A percentile compares a stretch with the other conserved stretches of the same genome.
These are phyloP conservation scores for Casuarina cunninghamiana DNA, from an alignment of 306 rosid species.

Conservation along the genomic window DNA sequence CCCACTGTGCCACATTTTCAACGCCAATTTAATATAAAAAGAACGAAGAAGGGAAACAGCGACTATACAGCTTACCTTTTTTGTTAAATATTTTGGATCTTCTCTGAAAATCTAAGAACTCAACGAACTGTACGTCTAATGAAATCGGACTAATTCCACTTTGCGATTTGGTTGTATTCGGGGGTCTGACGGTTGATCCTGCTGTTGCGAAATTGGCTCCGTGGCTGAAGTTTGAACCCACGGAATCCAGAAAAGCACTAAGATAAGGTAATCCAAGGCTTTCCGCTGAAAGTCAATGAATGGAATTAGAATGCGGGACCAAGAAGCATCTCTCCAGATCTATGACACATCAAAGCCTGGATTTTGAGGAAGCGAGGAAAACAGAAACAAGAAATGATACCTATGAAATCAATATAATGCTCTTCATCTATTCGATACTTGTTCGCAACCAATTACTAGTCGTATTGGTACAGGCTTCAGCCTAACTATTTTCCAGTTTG, in stretches of 20 bases:
- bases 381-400: no score
- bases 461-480: no score
- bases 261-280: slow-evolving; percentile 58
- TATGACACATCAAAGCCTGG: no score
- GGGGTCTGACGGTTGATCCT: slow-evolving; percentile 80
- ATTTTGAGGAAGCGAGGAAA: no score
- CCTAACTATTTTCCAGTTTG: background rate
- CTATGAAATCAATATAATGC: no score
- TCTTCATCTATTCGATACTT: background rate
- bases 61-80: slow-evolving; percentile 38
- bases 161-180: slow-evolving; percentile 64
- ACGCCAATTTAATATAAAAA: background rate
- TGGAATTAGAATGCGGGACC: background rate
- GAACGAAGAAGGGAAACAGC: background rate
- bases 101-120: slow-evolving; percentile 60
- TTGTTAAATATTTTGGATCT: slow-evolving; percentile 48
- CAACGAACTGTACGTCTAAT: slow-evolving; percentile 58
- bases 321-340: no score
- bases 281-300: slow-evolving; percentile 36
- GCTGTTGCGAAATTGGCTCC: slow-evolving; percentile 91
- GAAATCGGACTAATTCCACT: slow-evolving; percentile 75
- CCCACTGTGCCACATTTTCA: slow-evolving; percentile 34
- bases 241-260: slow-evolving; percentile 65
- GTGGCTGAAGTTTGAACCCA: slow-evolving; percentile 68
- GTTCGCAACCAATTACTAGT: background rate